Conservation (phyloP, 371 early-diverging fungal genomes). For the Choanephora cucurbitarum region DNA sequence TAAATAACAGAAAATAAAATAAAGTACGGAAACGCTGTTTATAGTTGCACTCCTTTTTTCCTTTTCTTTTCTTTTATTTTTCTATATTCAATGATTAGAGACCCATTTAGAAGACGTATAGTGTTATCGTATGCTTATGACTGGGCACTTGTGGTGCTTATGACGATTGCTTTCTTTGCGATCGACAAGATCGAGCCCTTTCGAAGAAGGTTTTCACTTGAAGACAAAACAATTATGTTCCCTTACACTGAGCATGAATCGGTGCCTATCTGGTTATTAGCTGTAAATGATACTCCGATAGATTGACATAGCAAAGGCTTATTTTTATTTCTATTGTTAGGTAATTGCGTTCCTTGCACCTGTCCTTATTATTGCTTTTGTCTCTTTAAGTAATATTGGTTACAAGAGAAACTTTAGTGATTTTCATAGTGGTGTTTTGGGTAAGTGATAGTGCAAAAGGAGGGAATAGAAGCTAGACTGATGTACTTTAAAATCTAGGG, state of each 20-base stretch:
- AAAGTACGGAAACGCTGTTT: too few species aligned
- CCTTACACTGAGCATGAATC: constrained; percentile 64
- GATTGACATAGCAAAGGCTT: not conserved
- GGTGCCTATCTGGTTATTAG: constrained; percentile 59
- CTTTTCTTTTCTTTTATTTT: constrained; percentile 4
- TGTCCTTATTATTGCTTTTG: constrained; percentile 44
- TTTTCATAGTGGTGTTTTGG: constrained; percentile 67
- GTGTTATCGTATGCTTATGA: constrained; percentile 63
- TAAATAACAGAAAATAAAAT: too few species aligned
- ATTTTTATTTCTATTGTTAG: constrained; percentile 16
- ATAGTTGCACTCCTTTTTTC: constrained; percentile 6
- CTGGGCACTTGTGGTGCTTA: constrained; percentile 64
- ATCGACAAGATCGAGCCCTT: constrained; percentile 67
- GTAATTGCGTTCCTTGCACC: constrained; percentile 57
- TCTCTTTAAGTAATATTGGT: constrained; percentile 33
- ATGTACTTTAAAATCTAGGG: constrained; percentile 29
- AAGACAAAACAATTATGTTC: constrained; percentile 68
- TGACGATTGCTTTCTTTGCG: constrained; percentile 57
- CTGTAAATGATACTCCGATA: constrained; percentile 30
- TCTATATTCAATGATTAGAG: constrained; percentile 12
- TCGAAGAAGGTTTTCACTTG: constrained; percentile 70
- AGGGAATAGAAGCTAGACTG: not conserved
- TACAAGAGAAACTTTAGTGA: constrained; percentile 60
- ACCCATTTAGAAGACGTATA: constrained; percentile 39
- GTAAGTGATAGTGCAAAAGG: constrained; percentile 19